Conservation (phyloP, 2,329 filamentous ascomycete species). For the Colletotrichum sp. region DNA sequence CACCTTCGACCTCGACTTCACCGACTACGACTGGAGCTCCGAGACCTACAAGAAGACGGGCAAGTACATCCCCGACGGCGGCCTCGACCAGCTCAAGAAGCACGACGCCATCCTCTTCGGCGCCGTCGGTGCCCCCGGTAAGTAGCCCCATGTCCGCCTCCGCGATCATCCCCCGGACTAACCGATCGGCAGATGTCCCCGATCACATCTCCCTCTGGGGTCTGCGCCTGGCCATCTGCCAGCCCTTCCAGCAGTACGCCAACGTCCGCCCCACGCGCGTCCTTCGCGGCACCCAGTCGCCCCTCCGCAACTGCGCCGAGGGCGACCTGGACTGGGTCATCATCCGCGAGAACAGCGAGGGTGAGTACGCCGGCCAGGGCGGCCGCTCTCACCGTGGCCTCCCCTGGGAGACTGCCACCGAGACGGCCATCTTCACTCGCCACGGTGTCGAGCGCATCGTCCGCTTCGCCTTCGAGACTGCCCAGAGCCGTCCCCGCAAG, state of each 20-base stretch:
- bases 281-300: conserved; percentile 62
- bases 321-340: conserved; percentile 70
- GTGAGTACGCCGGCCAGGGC: conserved; percentile 69
- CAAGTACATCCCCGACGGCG: conserved; percentile 67
- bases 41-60: conserved; percentile 70
- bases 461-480: conserved; percentile 67
- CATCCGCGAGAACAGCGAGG: conserved; percentile 69
- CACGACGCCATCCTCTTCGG: conserved; percentile 35
- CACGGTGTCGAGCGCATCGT: conserved; percentile 65
- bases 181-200: conserved; percentile 54
- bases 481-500: conserved; percentile 55
- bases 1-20: conserved; percentile 66
- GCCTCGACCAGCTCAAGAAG: conserved; percentile 39
- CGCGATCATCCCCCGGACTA: not conserved
- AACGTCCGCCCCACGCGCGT: conserved; percentile 68
- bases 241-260: conserved; percentile 68
- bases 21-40: conserved; percentile 70
- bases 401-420: conserved; percentile 65
- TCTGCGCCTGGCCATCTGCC: conserved; percentile 67
- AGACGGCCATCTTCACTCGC: conserved; percentile 67
- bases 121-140: conserved; percentile 30
- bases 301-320: conserved; percentile 50
- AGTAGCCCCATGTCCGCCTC: not conserved
- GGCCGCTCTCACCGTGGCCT: conserved; percentile 61
- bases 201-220: conserved; percentile 72